These are phyloP conservation scores for Neurospora sp. DNA, from an alignment of 495 filamentous ascomycete genomes.

Conservation along the genomic window DNA sequence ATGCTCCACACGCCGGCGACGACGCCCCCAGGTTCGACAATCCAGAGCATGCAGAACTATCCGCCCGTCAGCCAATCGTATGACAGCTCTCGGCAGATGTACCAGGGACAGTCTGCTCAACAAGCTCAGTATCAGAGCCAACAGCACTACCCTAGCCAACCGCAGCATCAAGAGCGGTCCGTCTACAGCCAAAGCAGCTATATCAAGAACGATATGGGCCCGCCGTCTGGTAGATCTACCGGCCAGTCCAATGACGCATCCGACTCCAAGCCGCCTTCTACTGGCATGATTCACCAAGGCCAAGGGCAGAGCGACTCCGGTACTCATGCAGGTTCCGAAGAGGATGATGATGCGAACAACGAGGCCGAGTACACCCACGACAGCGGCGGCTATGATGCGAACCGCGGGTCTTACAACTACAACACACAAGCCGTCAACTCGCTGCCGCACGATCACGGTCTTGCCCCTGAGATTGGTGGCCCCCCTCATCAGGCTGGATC, in stretches of 20 bases:
- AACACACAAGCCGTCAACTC: conserved; percentile 53
- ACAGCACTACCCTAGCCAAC: conserved; percentile 35
- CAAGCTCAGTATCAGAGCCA: conserved; percentile 53
- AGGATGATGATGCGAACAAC: conserved; percentile 66
- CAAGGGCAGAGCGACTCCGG: conserved; percentile 46
- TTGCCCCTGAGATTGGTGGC: conserved; percentile 75
- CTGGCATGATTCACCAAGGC: conserved; percentile 45
- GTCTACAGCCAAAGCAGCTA: conserved; percentile 62
- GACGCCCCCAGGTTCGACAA: conserved; percentile 70
- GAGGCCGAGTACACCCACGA: conserved; percentile 77
- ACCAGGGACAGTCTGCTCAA: conserved; percentile 61
- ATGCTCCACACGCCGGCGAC: conserved; percentile 89
- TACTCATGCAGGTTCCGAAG: conserved; percentile 50
- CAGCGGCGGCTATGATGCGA: conserved; percentile 54
- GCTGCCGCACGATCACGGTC: conserved; percentile 60
- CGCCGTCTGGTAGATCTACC: conserved; percentile 55
- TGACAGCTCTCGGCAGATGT: conserved; percentile 69
- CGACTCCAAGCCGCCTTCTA: conserved; percentile 56
- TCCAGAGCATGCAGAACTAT: conserved; percentile 66
- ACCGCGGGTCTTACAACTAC: conserved; percentile 66
- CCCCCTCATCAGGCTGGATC: conserved; percentile 86
- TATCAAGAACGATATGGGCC: conserved; percentile 86
- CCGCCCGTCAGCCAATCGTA: conserved; percentile 66
- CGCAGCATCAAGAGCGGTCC: conserved; percentile 56
- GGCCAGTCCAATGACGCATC: conserved; percentile 47